These are phyloP conservation scores for Blumeria graminis DNA, from an alignment of 2,329 filamentous ascomycete species.

Conservation along the genomic window DNA sequence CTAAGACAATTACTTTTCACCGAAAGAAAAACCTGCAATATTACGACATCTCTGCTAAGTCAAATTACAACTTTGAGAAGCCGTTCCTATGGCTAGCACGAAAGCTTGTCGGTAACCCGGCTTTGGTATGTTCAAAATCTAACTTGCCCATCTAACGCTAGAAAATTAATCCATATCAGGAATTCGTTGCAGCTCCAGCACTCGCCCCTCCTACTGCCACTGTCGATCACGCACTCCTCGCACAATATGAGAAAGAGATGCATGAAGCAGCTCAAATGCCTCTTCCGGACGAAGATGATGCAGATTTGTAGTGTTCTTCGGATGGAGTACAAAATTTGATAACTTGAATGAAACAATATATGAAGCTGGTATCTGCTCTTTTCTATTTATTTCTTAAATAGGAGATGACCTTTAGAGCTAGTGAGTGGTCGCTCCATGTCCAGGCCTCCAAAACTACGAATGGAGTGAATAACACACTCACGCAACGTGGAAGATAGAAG, in stretches of 20 bases:
- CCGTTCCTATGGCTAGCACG: slow-evolving; percentile 97
- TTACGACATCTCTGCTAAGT: slow-evolving; percentile 99
- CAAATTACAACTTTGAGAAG: slow-evolving; percentile 99
- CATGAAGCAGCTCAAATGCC: slow-evolving; percentile 52
- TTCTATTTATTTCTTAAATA: no score
- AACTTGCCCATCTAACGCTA: slow-evolving; percentile 6
- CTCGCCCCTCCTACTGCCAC: slow-evolving; percentile 80
- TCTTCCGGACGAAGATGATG: slow-evolving; percentile 84
- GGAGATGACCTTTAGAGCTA: no score
- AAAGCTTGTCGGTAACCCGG: slow-evolving; percentile 89
- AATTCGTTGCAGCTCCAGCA: slow-evolving; percentile 88
- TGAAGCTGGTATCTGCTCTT: not conserved
- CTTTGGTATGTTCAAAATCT: slow-evolving; percentile 35
- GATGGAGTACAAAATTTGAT: slow-evolving; percentile 1
- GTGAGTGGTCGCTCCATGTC: no score
- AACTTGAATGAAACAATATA: not conserved
- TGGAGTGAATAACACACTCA: no score
- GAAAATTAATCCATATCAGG: slow-evolving; percentile 25
- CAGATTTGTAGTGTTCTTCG: slow-evolving; percentile 21
- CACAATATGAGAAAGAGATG: slow-evolving; percentile 78
- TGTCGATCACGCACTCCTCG: slow-evolving; percentile 64
- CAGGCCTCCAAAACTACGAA: no score
- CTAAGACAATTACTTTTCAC: slow-evolving; percentile 99
- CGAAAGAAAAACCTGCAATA: slow-evolving; percentile 99
- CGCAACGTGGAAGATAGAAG: no score